Percentiles rank a stretch among this genome's conserved stretches.
Conservation (phyloP, 768 basidiomycete genomes). For the Auricularia auricula-judae region DNA sequence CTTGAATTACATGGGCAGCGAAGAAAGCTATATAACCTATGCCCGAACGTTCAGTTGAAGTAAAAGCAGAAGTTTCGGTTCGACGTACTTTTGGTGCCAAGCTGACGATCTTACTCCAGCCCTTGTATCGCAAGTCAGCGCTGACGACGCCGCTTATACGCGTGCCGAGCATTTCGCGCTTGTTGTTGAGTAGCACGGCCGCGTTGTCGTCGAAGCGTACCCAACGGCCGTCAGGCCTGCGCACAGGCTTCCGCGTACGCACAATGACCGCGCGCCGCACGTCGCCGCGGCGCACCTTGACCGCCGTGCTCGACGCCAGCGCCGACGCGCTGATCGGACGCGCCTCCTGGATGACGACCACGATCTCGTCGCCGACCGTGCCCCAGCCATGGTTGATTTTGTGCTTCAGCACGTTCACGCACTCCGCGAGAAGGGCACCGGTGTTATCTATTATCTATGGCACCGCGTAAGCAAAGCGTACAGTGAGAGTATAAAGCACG, state of each 20-base stretch:
- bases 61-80: not conserved
- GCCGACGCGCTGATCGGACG: constrained; percentile 46
- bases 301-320: constrained; percentile 59
- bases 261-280: constrained; percentile 95
- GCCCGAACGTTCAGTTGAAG: not conserved
- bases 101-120: constrained; percentile 90
- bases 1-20: not conserved
- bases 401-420: constrained; percentile 91
- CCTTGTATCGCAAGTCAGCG: constrained; percentile 79
- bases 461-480: not conserved
- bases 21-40: not conserved
- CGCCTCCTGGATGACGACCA: constrained; percentile 88
- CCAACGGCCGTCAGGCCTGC: constrained; percentile 77
- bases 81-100: constrained; percentile 73
- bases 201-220: constrained; percentile 96
- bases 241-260: constrained; percentile 76
- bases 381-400: constrained; percentile 96
- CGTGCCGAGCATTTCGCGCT: constrained; percentile 91
- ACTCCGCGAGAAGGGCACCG: constrained; percentile 87
- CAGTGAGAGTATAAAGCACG: no score
- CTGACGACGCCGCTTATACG: constrained; percentile 91
- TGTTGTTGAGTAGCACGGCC: constrained; percentile 87
- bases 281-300: constrained; percentile 89
- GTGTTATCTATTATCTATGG: constrained; percentile 90
- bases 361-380: constrained; percentile 87